Conservation (phyloP, 495 filamentous ascomycete species). For the Penicillium soppii region DNA sequence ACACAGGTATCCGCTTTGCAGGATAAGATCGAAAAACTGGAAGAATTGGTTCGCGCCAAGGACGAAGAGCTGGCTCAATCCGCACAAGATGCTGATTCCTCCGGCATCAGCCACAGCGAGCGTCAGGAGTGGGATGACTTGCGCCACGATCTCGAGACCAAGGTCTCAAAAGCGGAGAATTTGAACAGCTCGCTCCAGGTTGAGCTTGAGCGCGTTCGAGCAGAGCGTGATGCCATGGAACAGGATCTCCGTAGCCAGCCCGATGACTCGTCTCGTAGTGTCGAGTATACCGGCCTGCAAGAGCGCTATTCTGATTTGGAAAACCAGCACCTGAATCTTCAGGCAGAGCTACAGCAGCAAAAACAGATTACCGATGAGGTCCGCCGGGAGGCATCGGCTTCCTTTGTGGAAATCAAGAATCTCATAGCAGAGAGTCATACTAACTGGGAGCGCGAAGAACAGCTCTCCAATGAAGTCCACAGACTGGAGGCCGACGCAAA, state of each 20-base stretch:
- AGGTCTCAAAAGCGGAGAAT: conserved; percentile 73
- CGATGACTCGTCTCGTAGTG: conserved; percentile 46
- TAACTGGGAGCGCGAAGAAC: conserved; percentile 80
- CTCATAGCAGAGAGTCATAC: conserved; percentile 75
- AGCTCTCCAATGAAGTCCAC: conserved; percentile 68
- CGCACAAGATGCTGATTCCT: conserved; percentile 21
- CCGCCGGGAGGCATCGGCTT: conserved; percentile 76
- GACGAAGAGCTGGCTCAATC: conserved; percentile 56
- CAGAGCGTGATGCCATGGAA: conserved; percentile 63
- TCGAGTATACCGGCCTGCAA: conserved; percentile 48
- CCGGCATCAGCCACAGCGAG: conserved; percentile 42
- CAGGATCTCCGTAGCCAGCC: conserved; percentile 64
- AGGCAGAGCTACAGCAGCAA: conserved; percentile 68
- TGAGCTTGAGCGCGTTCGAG: conserved; percentile 71
- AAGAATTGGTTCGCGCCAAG: conserved; percentile 56
- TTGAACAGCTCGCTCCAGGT: conserved; percentile 72
- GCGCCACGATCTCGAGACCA: conserved; percentile 70
- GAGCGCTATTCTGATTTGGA: conserved; percentile 62
- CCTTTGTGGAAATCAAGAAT: conserved; percentile 83
- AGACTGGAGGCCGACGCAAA: conserved; percentile 76
- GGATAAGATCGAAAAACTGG: conserved; percentile 70
- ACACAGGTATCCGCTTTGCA: conserved; percentile 71
- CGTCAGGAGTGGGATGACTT: conserved; percentile 72
- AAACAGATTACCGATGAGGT: conserved; percentile 88
- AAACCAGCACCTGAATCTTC: conserved; percentile 69